Evolutionary conservation across 148 eudicot genomes (phyloP), one percentile per base, ranked within the genome.

Genomic region (Silene conica): DNA sequence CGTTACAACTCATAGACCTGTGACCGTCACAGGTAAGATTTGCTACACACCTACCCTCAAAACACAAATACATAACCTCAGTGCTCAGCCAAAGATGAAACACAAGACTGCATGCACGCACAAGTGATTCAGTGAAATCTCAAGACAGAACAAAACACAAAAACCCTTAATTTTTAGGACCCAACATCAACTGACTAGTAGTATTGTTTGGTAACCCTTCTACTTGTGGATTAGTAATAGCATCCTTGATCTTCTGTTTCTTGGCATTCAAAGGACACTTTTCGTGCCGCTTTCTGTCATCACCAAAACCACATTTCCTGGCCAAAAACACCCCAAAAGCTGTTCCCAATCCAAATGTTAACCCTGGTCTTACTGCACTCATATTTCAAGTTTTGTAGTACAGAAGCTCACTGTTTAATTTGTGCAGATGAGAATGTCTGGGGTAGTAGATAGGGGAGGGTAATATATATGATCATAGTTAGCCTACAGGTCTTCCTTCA

Each of bases 281-380:
- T 4, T 68, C 20, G 16, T 20, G 70, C 58, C 11, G 1, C 71
- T 45, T 68, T 22, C 21, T 48, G 15, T 6, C 31, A 21, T 68
- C 58, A 22, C 31, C n/a, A 22, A 68, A 68, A 14, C 25, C 23
- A 79, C 77, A 72, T 18, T 76, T 80, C 48, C 76, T 78, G 4
- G 76, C 79, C 26, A 80, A 8, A 38, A 76, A 65, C 63, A 67
- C 20, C 18, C 83, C 83, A 60, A 72, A 80, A 48, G 69, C 64
- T 15, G 76, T 41, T 11, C 83, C 83, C 14, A 80, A 28, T 8
- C 55, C 18, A 26, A 76, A 76, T 6, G 63, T 41, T 22, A 80
- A 46, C 11, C 70, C 83, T 19, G 28, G n/a, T 66, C 25, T 59
- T 3, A 80, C 38, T 0, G 55, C 2, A 59, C 83, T 75, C 76